Base-by-base conservation (phyloP, 768 basidiomycete genomes). In the Pleurotus platypus region DNA sequence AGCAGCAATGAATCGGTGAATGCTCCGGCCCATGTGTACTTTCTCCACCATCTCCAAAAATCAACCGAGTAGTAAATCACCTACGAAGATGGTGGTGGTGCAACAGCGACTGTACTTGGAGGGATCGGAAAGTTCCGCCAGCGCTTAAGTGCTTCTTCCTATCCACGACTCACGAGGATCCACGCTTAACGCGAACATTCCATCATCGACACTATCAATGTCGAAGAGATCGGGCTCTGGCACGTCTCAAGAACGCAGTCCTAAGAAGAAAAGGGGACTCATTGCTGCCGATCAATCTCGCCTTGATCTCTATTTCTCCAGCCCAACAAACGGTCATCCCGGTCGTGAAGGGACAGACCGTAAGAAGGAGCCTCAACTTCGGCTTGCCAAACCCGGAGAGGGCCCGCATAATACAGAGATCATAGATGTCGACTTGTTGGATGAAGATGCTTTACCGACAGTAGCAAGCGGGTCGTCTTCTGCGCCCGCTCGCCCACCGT, bases 271-370 rank as follows among this genome's bases (percentile, higher is more conserved):
- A 49, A 46, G 46, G 24, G 27, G 35, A n/a, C 56, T 46, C 20
- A 55, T 45, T 46, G 18, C 16, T 30, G 54, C 53, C 27, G 54
- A 62, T 51, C 70, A 71, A 59, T 49, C 62, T 54, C 61, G 58
- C 39, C 61, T 71, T 46, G 69, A 71, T 49, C 56, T 57, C 26
- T 71, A 70, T 53, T 71, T 70, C 22, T 42, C 58, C 5, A 62
- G 61, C 22, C 65, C 66, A 6, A 46, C 63, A 13, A 61, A 63
- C 18, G 61, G 38, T 63, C 65, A 2, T 55, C 27, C 20, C 43
- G 47, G n/a, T 16, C 24, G 15, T 42, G 7, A 35, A 42, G 26
- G 26, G 11, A 35, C 27, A 35, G 15, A 15, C 13, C 27, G 4
- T 30, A 27, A 46, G 24, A 46, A 46, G 38, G 37, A 42, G 38